These are phyloP conservation scores for Aegilops speltoides DNA, from an alignment of 176 grass and related monocot species.

Conservation along the genomic window DNA sequence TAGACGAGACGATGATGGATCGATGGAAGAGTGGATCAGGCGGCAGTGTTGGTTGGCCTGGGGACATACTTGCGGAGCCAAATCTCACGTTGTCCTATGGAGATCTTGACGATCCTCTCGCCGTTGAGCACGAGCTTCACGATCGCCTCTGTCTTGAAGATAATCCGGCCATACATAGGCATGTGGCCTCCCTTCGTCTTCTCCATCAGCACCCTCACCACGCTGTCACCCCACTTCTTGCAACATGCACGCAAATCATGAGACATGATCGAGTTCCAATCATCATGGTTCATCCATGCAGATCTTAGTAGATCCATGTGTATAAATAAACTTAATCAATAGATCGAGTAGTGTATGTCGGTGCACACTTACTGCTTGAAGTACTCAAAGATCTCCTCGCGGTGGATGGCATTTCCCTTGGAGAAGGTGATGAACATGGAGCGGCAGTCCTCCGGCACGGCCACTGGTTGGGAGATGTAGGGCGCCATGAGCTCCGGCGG, in stretches of 20 bases:
- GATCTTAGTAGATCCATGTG: no score
- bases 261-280: background rate
- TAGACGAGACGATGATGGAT: no score
- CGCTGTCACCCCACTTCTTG: conserved; percentile 37
- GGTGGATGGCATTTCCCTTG: conserved; percentile 17
- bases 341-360: background rate
- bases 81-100: conserved; percentile 15
- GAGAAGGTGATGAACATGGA: conserved; percentile 41
- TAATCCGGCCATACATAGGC: conserved; percentile 38
- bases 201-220: conserved; percentile 40
- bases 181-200: background rate
- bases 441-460: conserved; percentile 34
- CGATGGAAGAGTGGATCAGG: no score
- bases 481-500: conserved; percentile 15
- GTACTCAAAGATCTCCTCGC: conserved; percentile 55
- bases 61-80: conserved; percentile 43
- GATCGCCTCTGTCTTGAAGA: conserved; percentile 29
- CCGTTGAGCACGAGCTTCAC: conserved; percentile 39
- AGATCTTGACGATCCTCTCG: background rate
- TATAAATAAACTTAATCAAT: no score
- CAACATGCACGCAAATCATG: background rate
- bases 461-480: background rate
- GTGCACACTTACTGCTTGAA: conserved; percentile 49
- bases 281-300: background rate
- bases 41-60: background rate